A percentile compares a stretch with the other conserved stretches of the same genome.
These are phyloP conservation scores for Euphorbia celastroides DNA, from an alignment of 441 rosid species.

Conservation along the genomic window DNA sequence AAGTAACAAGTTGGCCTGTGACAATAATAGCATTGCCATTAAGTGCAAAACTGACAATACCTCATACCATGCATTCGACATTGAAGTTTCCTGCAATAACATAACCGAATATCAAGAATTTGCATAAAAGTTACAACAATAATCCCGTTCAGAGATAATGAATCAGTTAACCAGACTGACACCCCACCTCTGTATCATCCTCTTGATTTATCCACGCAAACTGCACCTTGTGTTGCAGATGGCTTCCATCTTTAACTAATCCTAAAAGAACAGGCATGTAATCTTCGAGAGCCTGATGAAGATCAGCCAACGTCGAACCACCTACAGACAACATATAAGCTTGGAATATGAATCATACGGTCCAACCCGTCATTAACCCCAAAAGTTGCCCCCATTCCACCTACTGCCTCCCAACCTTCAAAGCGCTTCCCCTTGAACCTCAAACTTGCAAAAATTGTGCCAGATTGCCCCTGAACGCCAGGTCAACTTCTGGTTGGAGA, in stretches of 20 bases:
- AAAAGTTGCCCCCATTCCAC: too few species aligned
- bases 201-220: constrained; percentile 95
- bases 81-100: constrained; percentile 77
- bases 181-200: constrained; percentile 78
- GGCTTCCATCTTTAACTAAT: constrained; percentile 80
- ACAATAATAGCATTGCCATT: constrained; percentile 85
- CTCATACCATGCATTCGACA: constrained; percentile 91
- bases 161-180: constrained; percentile 13
- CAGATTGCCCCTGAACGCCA: too few species aligned
- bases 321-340: constrained; percentile 38
- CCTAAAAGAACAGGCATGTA: constrained; percentile 93
- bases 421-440: too few species aligned
- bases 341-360: constrained; percentile 11
- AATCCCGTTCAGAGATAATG: constrained; percentile 7
- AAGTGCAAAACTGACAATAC: constrained; percentile 91
- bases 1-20: constrained; percentile 87
- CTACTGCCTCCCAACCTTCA: too few species aligned
- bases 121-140: constrained; percentile 4
- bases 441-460: too few species aligned
- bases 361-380: too few species aligned
- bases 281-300: constrained; percentile 94
- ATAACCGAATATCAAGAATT: constrained; percentile 19
- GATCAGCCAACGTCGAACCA: constrained; percentile 94
- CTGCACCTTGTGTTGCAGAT: constrained; percentile 64
- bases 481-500: too few species aligned